Base-by-base conservation (phyloP, 2,329 filamentous ascomycete genomes). In the Keithomyces neogunnii region DNA sequence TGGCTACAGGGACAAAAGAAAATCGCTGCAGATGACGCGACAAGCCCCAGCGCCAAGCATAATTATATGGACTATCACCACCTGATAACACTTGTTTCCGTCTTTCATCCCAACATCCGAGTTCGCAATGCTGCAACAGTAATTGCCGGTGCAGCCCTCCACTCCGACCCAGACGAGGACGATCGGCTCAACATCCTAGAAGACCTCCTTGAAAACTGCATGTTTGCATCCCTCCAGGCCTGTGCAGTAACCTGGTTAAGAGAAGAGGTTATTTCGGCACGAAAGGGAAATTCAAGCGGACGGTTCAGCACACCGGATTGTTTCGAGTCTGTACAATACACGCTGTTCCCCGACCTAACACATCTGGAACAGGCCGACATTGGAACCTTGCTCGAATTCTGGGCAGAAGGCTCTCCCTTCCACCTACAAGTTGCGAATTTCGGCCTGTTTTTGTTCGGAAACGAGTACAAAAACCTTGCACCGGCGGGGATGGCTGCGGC, bases 161-260 rank as follows among this genome's bases (percentile, higher is more conserved):
- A 85, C 58, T 70, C 77, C 2, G 75, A 84, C 55, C 80, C 82
- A 0, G 74, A 80, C 30, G 78, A 82, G 53, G 73, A 76, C 3
- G 74, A 78, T 59, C 73, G 81, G 4, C 67, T 86, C 13, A 72
- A 74, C 31, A 85, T 86, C 55, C 72, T 86, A 7, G 77, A 82
- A 49, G 82, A 86, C 59, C 72, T 85, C 10, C 66, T 86, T 10
- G 81, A 85, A 64, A 82, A 84, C 62, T 85, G 82, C 69, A 75
- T 80, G 57, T 85, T 82, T 58, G 73, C 80, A 2, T 73, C 76
- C 1, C 70, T 86, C 38, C 83, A 84, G 62, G 82, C 78, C 7
- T 81, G 78, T 42, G 82, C 81, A 0, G 73, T 85, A 4, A 73
- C 74, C 3, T 86, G 82, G 82, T 66, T 85, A 35, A 76, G 80